phyloP scores from a whole-genome alignment of 805 yeast genomes.

The Suhomyces pyralidae region DNA sequence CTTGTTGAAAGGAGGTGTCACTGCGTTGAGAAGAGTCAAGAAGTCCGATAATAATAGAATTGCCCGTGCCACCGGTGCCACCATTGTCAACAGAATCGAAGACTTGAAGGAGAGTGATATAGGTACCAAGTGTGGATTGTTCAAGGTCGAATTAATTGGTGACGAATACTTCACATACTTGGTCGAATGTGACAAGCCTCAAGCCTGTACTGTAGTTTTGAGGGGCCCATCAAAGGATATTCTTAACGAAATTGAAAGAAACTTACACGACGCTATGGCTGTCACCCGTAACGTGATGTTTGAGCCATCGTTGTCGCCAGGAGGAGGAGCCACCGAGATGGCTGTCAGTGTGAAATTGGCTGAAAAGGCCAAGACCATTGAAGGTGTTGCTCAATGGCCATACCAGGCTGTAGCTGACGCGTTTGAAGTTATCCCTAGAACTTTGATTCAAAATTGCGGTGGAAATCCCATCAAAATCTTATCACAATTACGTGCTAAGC shows the following conservation, averaged over 20 bases:
- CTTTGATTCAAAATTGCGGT: conserved; percentile 95
- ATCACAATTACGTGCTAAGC: conserved; percentile 92
- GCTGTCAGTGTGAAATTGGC: conserved; percentile 87
- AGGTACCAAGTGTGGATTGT: conserved; percentile 85
- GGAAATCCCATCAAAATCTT: conserved; percentile 90
- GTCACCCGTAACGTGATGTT: conserved; percentile 93
- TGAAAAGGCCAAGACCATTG: conserved; percentile 86
- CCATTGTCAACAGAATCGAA: conserved; percentile 92
- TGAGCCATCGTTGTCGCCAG: conserved; percentile 94
- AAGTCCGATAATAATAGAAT: conserved; percentile 95
- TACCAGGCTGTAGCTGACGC: conserved; percentile 99
- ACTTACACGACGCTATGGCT: conserved; percentile 97
- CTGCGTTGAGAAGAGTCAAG: conserved; percentile 90
- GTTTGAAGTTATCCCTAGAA: conserved; percentile 96
- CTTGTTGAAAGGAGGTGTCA: conserved; percentile 86
- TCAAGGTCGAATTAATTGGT: conserved; percentile 92
- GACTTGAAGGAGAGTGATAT: conserved; percentile 88
- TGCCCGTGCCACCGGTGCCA: conserved; percentile 96
- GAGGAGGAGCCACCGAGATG: conserved; percentile 99
- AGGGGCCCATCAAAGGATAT: conserved; percentile 98
- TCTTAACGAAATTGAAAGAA: conserved; percentile 92
- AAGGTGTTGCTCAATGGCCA: conserved; percentile 98
- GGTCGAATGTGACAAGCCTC: conserved; percentile 76
- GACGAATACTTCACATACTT: conserved; percentile 93
- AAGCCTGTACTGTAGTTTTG: conserved; percentile 88